Evolutionary conservation across 2,329 filamentous ascomycete genomes (phyloP), one percentile per base, ranked within the genome.

Genomic region (Domatiomyces globalis): DNA sequence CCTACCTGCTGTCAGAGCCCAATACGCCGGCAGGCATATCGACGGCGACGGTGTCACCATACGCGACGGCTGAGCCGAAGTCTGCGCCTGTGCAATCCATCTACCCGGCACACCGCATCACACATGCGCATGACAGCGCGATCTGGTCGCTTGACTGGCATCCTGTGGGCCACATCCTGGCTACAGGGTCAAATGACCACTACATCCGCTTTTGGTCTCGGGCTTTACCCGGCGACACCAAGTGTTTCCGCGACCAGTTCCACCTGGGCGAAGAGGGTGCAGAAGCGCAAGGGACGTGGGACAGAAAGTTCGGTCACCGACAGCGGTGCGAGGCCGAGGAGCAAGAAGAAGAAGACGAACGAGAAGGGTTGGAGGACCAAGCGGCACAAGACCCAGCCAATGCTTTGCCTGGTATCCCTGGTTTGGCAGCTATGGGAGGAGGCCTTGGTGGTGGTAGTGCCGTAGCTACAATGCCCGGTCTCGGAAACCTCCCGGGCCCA

Each of bases 131-230:
- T 66, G 86, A 94, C 60, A 94, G 89, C 65, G 87, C 88, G 17
- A 92, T 98, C 58, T 98, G 92, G 92, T 94, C 89, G 17, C 77
- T 98, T 48, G 89, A 95, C 71, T 98, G 92, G 89, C 92, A 98
- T 65, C 92, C 92, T 0, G 76, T 96, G 0, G 92, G 92, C 25
- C 92, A 98, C 64, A 90, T 98, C 56, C 78, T 98, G 6, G 89
- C 89, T 0, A 94, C 90, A 1, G 92, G 92, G 10, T 95, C 89
- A 9, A 96, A 98, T 66, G 92, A 98, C 66, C 84, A 92, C 43
- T 89, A 95, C 55, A 96, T 92, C 2, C 83, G 92, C 46, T 98
- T 98, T 72, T 98, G 92, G 92, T 88, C 89, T 2, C 83, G 92
- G 43, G 80, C 87, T 15, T 76, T 92, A 46, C 92, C 92, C 1